These are phyloP conservation scores for Rhizopus sp. DNA, from an alignment of 371 early-diverging fungal genomes.

Conservation along the genomic window DNA sequence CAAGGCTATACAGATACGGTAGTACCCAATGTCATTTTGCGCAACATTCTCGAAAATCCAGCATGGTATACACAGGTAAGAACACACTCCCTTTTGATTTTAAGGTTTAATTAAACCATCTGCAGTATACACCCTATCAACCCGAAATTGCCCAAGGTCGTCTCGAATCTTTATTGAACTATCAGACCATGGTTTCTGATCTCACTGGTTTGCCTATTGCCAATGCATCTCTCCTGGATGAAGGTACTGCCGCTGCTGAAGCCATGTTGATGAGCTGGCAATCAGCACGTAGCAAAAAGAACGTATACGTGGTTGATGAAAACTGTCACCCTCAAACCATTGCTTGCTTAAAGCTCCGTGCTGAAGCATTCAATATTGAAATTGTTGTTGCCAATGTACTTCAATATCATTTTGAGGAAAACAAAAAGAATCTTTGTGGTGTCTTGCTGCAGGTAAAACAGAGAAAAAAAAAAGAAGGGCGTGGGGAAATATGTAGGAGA, in stretches of 20 bases:
- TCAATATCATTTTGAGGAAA: slow-evolving; percentile 72
- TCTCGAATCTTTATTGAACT: slow-evolving; percentile 94
- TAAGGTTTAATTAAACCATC: slow-evolving; percentile 2
- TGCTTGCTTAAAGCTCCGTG: slow-evolving; percentile 88
- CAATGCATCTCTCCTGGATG: slow-evolving; percentile 95
- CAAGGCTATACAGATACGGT: slow-evolving; percentile 92
- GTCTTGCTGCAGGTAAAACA: slow-evolving; percentile 81
- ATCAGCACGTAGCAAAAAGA: slow-evolving; percentile 68
- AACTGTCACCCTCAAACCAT: slow-evolving; percentile 95
- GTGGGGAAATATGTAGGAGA: slow-evolving; percentile 7
- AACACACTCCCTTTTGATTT: background rate
- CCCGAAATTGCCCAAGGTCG: slow-evolving; percentile 98
- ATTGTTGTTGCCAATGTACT: slow-evolving; percentile 83
- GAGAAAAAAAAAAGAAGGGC: background rate
- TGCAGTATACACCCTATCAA: slow-evolving; percentile 97
- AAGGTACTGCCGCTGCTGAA: slow-evolving; percentile 98
- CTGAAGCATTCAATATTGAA: slow-evolving; percentile 91
- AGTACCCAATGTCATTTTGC: slow-evolving; percentile 91
- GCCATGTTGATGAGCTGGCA: slow-evolving; percentile 93
- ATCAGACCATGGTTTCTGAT: slow-evolving; percentile 94
- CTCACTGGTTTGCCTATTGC: slow-evolving; percentile 93
- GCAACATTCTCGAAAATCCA: slow-evolving; percentile 96
- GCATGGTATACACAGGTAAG: slow-evolving; percentile 95
- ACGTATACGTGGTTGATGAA: slow-evolving; percentile 89
- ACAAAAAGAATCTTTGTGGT: slow-evolving; percentile 82